A percentile compares a stretch with the other conserved stretches of the same genome.
Evolutionary conservation across 1,284 basidiomycete species (phyloP).

Genomic region (Malassezia brasiliensis): DNA sequence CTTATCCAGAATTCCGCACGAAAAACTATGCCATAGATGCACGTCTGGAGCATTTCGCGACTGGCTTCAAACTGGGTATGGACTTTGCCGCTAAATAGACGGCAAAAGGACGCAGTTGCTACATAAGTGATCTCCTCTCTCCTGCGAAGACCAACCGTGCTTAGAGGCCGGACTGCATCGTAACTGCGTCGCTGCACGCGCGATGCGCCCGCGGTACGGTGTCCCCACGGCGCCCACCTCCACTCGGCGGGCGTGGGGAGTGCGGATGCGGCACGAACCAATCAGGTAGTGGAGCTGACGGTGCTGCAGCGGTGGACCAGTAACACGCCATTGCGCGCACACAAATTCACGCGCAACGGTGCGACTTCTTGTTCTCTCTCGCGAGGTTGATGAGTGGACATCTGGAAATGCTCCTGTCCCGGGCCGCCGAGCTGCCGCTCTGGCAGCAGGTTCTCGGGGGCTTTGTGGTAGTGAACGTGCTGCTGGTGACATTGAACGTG

Average conservation of each 20-base stretch:
- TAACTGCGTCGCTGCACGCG: no score
- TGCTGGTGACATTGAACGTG: conserved; percentile 56
- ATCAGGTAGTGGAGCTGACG: not conserved
- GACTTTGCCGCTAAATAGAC: not conserved
- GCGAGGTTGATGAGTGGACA: not conserved
- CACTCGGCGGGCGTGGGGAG: not conserved
- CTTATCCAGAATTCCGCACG: conserved; percentile 26
- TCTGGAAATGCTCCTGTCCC: not conserved
- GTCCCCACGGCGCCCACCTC: no score
- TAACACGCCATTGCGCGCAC: conserved; percentile 5
- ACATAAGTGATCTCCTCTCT: no score
- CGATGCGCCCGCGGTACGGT: no score
- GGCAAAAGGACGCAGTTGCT: no score
- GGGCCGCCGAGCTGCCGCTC: not conserved
- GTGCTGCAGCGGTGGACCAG: not conserved
- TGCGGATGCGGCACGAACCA: not conserved
- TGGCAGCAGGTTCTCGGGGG: conserved; percentile 7
- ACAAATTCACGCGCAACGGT: not conserved
- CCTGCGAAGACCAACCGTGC: no score
- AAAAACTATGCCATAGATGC: conserved; percentile 40
- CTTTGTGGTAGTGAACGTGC: not conserved
- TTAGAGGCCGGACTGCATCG: no score
- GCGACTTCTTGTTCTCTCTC: not conserved
- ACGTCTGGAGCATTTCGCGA: conserved; percentile 39
- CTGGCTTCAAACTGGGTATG: conserved; percentile 29